phyloP scores from a whole-genome alignment of 2,329 filamentous ascomycete species.

The Fusarium clavum region DNA sequence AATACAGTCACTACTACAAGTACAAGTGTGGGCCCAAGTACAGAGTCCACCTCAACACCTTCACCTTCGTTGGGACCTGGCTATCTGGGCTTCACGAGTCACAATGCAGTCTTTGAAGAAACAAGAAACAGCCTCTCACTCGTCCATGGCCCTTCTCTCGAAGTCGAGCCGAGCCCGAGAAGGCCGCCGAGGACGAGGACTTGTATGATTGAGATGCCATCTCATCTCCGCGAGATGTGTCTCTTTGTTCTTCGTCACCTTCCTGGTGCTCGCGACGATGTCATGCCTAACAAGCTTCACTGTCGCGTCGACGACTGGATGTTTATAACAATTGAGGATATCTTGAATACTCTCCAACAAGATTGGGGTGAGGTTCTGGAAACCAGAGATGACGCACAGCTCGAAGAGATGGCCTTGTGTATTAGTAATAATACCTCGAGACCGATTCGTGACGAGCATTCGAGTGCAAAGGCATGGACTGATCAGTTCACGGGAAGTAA shows the following conservation, averaged over 20 bases:
- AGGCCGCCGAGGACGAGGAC: conserved; percentile 6
- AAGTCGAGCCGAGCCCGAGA: conserved; percentile 18
- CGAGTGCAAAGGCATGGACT: conserved; percentile 53
- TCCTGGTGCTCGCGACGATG: conserved; percentile 42
- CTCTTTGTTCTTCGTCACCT: conserved; percentile 54
- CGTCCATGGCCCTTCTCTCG: conserved; percentile 42
- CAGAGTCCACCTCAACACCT: conserved; percentile 25
- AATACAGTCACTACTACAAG: not conserved
- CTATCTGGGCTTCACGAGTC: conserved; percentile 60
- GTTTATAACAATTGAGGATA: conserved; percentile 43
- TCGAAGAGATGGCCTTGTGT: conserved; percentile 53
- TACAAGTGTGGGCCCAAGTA: not conserved
- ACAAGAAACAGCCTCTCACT: conserved; percentile 55
- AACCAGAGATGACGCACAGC: conserved; percentile 40
- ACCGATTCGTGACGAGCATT: conserved; percentile 52
- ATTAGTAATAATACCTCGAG: conserved; percentile 54
- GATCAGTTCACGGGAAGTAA: conserved; percentile 53
- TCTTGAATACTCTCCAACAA: conserved; percentile 50
- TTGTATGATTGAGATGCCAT: conserved; percentile 39
- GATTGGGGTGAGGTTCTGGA: conserved; percentile 48
- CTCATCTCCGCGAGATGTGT: conserved; percentile 52
- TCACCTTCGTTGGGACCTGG: conserved; percentile 45
- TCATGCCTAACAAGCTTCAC: conserved; percentile 37
- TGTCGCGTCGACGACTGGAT: conserved; percentile 51
- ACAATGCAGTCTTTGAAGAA: conserved; percentile 57